These are phyloP conservation scores for Butyriboletus loyo DNA, from an alignment of 768 basidiomycete species.

Conservation along the genomic window DNA sequence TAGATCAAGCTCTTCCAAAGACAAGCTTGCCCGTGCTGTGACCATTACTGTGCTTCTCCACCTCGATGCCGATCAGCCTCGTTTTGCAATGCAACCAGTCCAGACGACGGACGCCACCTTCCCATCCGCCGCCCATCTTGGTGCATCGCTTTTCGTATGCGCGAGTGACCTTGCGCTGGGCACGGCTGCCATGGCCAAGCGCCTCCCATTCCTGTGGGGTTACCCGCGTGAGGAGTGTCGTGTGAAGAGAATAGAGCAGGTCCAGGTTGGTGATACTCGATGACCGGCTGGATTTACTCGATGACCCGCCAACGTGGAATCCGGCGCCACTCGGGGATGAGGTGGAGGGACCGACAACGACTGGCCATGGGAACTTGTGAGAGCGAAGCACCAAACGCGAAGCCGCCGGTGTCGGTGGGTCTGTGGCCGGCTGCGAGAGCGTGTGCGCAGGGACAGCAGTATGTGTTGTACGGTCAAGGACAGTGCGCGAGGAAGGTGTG, in stretches of 20 bases:
- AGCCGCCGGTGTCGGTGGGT: conserved; percentile 49
- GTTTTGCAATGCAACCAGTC: conserved; percentile 67
- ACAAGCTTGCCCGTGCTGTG: conserved; percentile 46
- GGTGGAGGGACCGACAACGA: conserved; percentile 43
- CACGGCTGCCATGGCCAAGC: conserved; percentile 51
- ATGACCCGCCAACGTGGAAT: conserved; percentile 28
- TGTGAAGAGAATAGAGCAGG: conserved; percentile 57
- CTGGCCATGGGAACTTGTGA: conserved; percentile 60
- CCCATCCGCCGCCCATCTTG: conserved; percentile 65
- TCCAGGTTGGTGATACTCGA: conserved; percentile 57
- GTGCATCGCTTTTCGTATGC: conserved; percentile 64
- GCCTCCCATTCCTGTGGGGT: conserved; percentile 65
- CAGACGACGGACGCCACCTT: conserved; percentile 61
- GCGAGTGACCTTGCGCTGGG: conserved; percentile 55
- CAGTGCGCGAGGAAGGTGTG: conserved; percentile 54
- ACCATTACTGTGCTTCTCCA: conserved; percentile 43
- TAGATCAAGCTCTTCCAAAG: conserved; percentile 40
- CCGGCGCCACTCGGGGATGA: conserved; percentile 24
- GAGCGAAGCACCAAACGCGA: conserved; percentile 50
- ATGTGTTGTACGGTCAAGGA: conserved; percentile 54
- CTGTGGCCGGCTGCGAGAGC: conserved; percentile 61
- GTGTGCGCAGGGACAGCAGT: conserved; percentile 53
- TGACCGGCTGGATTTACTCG: conserved; percentile 20
- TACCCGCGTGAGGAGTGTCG: conserved; percentile 51
- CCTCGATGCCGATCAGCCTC: conserved; percentile 57